phyloP scores from a whole-genome alignment of 2,329 filamentous ascomycete genomes.

The Periconia macrospinosa region DNA sequence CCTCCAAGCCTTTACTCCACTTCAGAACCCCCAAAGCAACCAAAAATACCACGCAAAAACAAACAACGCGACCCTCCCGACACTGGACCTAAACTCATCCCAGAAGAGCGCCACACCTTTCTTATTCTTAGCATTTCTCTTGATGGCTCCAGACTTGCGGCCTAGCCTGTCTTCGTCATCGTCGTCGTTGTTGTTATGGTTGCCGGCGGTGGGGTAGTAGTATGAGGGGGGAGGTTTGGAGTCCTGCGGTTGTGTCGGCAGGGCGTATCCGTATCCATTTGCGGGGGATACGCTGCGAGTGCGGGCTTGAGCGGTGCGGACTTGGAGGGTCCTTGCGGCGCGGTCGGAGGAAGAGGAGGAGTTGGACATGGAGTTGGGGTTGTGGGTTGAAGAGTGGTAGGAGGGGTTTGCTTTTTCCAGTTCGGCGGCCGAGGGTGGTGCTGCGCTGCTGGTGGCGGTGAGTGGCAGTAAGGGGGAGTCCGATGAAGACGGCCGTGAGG shows the following conservation, averaged over 20 bases:
- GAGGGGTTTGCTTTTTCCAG: constrained; percentile 23
- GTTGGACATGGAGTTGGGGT: constrained; percentile 17
- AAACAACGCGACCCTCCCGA: constrained; percentile 66
- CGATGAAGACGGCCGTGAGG: neutral
- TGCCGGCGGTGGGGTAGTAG: no score
- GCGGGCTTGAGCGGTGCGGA: constrained; percentile 33
- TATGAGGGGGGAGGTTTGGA: constrained; percentile 29
- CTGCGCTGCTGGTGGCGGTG: constrained; percentile 1
- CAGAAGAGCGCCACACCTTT: constrained; percentile 51
- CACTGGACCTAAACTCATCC: constrained; percentile 63
- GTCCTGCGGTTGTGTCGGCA: constrained; percentile 24
- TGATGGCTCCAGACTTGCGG: constrained; percentile 31
- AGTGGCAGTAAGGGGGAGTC: constrained; percentile 33
- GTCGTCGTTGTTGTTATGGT: constrained; percentile 8
- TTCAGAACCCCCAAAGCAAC: constrained; percentile 64
- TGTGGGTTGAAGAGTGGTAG: constrained; percentile 7
- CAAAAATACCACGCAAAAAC: constrained; percentile 67
- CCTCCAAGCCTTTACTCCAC: no score
- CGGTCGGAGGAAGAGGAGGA: constrained; percentile 36
- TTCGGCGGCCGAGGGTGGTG: constrained; percentile 21
- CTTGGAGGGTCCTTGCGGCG: constrained; percentile 25
- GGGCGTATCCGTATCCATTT: constrained; percentile 32
- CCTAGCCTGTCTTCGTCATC: constrained; percentile 16
- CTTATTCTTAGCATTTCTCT: constrained; percentile 39
- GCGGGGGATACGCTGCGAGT: constrained; percentile 44